Evolutionary conservation across 176 grass and related monocot species (phyloP), one percentile per base, ranked within the genome.

Genomic region (Chrysopogon serrulatus): DNA sequence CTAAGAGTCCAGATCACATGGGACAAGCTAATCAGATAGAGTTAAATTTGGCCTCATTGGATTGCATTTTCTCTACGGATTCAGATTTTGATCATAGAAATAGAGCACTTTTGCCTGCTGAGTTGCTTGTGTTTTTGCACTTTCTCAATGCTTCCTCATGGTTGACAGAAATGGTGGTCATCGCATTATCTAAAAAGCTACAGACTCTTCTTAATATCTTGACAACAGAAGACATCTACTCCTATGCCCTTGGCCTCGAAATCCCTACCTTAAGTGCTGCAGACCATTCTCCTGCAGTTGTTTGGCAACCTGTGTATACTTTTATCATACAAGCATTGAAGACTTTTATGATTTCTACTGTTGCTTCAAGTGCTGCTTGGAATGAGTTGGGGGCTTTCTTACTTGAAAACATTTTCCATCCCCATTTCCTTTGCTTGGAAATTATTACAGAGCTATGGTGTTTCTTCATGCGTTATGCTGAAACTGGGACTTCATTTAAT

Each of bases 361-460:
- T 73, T 90, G 69, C 92, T 89, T 97, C 75, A 75, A 40, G 60
- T 90, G 63, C 78, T 92, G 82, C 80, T 80, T 98, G 90, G 92
- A 88, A 86, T 45, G 91, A 90, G 28, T 24, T 93, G 68, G 93
- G 93, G 85, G 77, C 74, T 64, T 86, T 95, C 82, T 85, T 98
- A 83, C 83, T 95, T 70, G 84, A 88, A 77, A 93, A 90, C 60
- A 69, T 98, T 87, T 93, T 93, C 80, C 87, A 90, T 53, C 88
- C 91, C 56, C 96, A 98, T 90, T 91, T 87, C 77, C 87, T 98
- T 74, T 91, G 90, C 68, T 62, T 92, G 78, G 93, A 91, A 85
- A 88, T 98, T 85, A 30, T 90, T 65, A 93, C 91, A 75, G 96
- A 98, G 74, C 79, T 98, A 68, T 93, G 85, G 87, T 95, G 90